These are phyloP conservation scores for Gardenia jasminoides DNA, from an alignment of 257 asterid genomes.

Conservation along the genomic window DNA sequence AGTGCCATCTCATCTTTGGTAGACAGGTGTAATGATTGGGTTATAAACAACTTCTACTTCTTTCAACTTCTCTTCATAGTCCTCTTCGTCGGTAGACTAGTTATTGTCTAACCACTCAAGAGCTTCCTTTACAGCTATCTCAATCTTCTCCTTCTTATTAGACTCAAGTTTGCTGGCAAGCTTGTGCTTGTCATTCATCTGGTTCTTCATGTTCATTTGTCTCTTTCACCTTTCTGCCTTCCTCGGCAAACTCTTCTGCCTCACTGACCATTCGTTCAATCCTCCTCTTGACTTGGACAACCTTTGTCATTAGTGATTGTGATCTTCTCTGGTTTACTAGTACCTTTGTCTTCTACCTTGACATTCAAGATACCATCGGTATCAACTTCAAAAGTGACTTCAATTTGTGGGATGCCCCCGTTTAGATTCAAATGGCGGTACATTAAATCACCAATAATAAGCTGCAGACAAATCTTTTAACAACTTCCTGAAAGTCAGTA, in stretches of 20 bases:
- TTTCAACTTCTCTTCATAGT: constrained; percentile 90
- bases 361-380: constrained; percentile 90
- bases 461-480: neutral
- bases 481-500: neutral
- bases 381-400: constrained; percentile 92
- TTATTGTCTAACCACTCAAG: constrained; percentile 94
- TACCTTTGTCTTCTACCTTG: constrained; percentile 95
- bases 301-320: constrained; percentile 97
- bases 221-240: constrained; percentile 91
- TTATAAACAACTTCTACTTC: constrained; percentile 91
- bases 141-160: constrained; percentile 92
- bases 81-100: constrained; percentile 82
- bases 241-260: constrained; percentile 95
- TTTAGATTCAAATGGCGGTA: constrained; percentile 3
- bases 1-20: constrained; percentile 89
- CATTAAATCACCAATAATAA: neutral
- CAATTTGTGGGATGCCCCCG: constrained; percentile 98
- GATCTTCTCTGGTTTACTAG: constrained; percentile 83
- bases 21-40: constrained; percentile 84
- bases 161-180: constrained; percentile 82
- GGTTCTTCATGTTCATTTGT: constrained; percentile 93
- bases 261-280: constrained; percentile 89
- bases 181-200: constrained; percentile 85
- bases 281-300: constrained; percentile 89
- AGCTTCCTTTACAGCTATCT: constrained; percentile 86